Conservation (phyloP, 2,329 filamentous ascomycete species). For the Fusarium coicis region DNA sequence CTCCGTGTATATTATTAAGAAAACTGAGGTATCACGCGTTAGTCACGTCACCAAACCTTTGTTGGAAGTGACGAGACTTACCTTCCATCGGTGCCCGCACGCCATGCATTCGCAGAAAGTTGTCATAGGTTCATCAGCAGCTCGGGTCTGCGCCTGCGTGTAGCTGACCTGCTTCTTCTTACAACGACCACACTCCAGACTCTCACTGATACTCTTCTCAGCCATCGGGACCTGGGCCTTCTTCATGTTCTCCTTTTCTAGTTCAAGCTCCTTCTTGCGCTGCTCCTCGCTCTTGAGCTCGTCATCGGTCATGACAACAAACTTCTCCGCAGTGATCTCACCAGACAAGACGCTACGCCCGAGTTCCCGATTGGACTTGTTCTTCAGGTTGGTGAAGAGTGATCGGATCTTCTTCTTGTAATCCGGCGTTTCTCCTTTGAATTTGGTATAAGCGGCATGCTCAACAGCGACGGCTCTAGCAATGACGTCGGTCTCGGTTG, state of each 20-base stretch:
- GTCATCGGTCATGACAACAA: slow-evolving; percentile 88
- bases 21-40: slow-evolving; percentile 22
- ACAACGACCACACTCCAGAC: slow-evolving; percentile 90
- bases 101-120: slow-evolving; percentile 78
- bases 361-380: slow-evolving; percentile 84
- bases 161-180: slow-evolving; percentile 95
- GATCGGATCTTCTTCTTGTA: slow-evolving; percentile 93
- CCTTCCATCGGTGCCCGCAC: slow-evolving; percentile 79
- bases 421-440: slow-evolving; percentile 75
- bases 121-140: slow-evolving; percentile 93
- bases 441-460: slow-evolving; percentile 75
- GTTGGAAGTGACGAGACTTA: slow-evolving; percentile 50
- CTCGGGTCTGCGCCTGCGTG: slow-evolving; percentile 93
- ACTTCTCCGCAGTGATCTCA: slow-evolving; percentile 75
- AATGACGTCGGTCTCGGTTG: slow-evolving; percentile 77
- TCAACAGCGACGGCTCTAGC: slow-evolving; percentile 85
- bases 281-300: slow-evolving; percentile 91
- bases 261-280: slow-evolving; percentile 77
- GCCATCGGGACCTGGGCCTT: slow-evolving; percentile 94
- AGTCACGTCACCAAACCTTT: slow-evolving; percentile 11
- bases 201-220: slow-evolving; percentile 89
- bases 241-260: slow-evolving; percentile 95
- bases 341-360: slow-evolving; percentile 80
- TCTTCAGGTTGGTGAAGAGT: slow-evolving; percentile 94
- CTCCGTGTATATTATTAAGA: slow-evolving; percentile 27